Percentiles rank a stretch among this genome's conserved stretches.
phyloP scores from a whole-genome alignment of 192 early-diverging fungal genomes.

The Umbelopsis isabellina region DNA sequence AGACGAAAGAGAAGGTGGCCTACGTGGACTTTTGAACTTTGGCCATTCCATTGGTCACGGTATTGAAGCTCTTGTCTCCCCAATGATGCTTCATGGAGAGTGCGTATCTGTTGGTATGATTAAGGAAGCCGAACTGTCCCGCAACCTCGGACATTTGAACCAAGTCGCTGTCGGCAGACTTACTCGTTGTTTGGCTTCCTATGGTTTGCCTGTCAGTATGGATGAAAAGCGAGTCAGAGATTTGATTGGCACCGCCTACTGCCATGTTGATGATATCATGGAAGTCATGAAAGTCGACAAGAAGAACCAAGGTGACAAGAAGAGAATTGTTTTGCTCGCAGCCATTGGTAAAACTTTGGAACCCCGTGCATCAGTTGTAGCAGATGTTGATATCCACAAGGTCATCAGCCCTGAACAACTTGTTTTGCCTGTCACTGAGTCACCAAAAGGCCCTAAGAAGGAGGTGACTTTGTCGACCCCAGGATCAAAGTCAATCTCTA shows the following conservation, averaged over 20 bases:
- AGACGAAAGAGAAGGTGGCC: slow-evolving; percentile 93
- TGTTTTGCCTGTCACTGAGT: slow-evolving; percentile 62
- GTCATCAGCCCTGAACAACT: slow-evolving; percentile 77
- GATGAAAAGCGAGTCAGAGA: slow-evolving; percentile 77
- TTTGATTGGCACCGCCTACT: slow-evolving; percentile 61
- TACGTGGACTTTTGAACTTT: slow-evolving; percentile 95
- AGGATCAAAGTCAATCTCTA: slow-evolving; percentile 97
- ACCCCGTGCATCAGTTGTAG: slow-evolving; percentile 77
- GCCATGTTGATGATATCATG: slow-evolving; percentile 84
- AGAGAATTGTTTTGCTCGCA: slow-evolving; percentile 86
- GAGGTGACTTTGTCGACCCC: slow-evolving; percentile 74
- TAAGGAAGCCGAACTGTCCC: slow-evolving; percentile 91
- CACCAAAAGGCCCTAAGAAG: slow-evolving; percentile 40
- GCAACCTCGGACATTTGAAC: slow-evolving; percentile 84
- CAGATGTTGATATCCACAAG: slow-evolving; percentile 83
- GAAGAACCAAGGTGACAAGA: slow-evolving; percentile 91
- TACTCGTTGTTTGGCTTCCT: slow-evolving; percentile 79
- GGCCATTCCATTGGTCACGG: slow-evolving; percentile 97
- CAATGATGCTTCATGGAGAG: slow-evolving; percentile 93
- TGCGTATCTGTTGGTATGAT: slow-evolving; percentile 96
- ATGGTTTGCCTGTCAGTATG: slow-evolving; percentile 85
- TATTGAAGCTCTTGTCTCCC: slow-evolving; percentile 90
- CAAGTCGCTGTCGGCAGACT: slow-evolving; percentile 88
- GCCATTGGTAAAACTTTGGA: slow-evolving; percentile 87
- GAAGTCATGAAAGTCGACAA: slow-evolving; percentile 94